Percentiles rank a stretch among this genome's conserved stretches.
Conservation (phyloP, 805 yeast genomes). For the Pichia sporocuriosa region DNA sequence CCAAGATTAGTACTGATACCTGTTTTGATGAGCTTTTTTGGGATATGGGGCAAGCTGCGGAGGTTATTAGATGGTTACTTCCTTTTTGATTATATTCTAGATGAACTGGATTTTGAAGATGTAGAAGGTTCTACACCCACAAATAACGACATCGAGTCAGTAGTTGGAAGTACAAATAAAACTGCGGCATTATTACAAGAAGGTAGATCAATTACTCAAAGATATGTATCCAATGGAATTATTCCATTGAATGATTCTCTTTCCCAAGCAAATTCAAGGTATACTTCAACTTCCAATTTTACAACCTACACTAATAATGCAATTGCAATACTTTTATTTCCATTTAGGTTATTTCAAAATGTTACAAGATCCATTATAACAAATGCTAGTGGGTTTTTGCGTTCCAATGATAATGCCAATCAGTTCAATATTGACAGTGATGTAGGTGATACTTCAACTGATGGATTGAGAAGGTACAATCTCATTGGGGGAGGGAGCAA, state of each 20-base stretch:
- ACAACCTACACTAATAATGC: background rate
- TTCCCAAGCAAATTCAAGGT: no score
- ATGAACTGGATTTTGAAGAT: conserved; percentile 25
- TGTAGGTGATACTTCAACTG: conserved; percentile 11
- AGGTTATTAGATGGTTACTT: conserved; percentile 24
- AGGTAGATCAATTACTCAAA: conserved; percentile 25
- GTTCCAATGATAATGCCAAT: no score
- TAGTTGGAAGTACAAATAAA: conserved; percentile 9
- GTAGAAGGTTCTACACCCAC: background rate
- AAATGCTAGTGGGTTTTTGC: no score
- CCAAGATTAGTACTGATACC: conserved; percentile 75
- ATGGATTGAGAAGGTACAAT: conserved; percentile 22
- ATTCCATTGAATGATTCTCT: conserved; percentile 6
- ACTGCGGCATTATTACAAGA: conserved; percentile 22
- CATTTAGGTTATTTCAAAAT: background rate
- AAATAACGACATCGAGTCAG: conserved; percentile 7
- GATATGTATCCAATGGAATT: conserved; percentile 7
- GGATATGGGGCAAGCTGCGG: conserved; percentile 59
- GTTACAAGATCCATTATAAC: background rate
- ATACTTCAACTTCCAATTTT: background rate
- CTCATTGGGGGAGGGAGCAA: conserved; percentile 5
- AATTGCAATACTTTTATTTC: background rate
- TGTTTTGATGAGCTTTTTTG: conserved; percentile 52
- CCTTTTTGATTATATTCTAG: conserved; percentile 27
- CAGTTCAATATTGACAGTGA: background rate